Evolutionary conservation across 495 filamentous ascomycete genomes (phyloP), one percentile per base, ranked within the genome.

Genomic region (Lasiosphaeris hirsuta): DNA sequence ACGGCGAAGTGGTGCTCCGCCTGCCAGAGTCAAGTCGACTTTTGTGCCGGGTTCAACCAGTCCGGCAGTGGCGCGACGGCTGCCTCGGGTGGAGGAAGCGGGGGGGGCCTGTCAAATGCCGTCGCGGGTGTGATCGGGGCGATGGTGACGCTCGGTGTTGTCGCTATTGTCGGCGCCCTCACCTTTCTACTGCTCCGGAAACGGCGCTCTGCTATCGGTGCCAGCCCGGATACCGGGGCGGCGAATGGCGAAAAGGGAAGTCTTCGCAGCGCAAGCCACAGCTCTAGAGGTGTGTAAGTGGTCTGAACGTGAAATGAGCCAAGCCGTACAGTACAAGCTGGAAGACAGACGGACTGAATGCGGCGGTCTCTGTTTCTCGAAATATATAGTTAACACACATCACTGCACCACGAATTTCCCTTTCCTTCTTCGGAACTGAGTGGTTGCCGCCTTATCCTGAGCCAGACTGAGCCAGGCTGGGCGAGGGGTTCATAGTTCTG

Each of bases 11-110:
- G 62, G 62, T 64, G 62, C 33, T 11, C 17, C 3, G 33, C 11
- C 4, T 64, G 62, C 39, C 18, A 35, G 41, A 62, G 62, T 51
- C 17, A 58, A 38, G 59, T 39, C 1, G 51, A 37, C n/a, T 64
- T 64, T 30, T 64, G 62, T 39, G 49, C 36, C 37, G 52, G 11
- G 7, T 53, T 61, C 11, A n/a, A 35, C 4, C 35, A 30, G 0
- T 47, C 34, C 0, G 39, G 5, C 5, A 39, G 14, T 1, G 14
- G 3, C 13, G 34, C 3, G n/a, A n/a, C 46, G 2, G 23, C 38
- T 30, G 2, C 23, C 23, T 30, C 23, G 23, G 23, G 23, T 30
- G 9, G 13, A 41, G 9, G 30, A 44, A 30, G 23, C 5, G 23
- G 23, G 14, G 34, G 42, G 6, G 53, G 53, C 14, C 45, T 55